A percentile compares a stretch with the other conserved stretches of the same genome.
phyloP scores from a whole-genome alignment of 352 stramenopile genomes.

The Peronosclerospora sorghi region DNA sequence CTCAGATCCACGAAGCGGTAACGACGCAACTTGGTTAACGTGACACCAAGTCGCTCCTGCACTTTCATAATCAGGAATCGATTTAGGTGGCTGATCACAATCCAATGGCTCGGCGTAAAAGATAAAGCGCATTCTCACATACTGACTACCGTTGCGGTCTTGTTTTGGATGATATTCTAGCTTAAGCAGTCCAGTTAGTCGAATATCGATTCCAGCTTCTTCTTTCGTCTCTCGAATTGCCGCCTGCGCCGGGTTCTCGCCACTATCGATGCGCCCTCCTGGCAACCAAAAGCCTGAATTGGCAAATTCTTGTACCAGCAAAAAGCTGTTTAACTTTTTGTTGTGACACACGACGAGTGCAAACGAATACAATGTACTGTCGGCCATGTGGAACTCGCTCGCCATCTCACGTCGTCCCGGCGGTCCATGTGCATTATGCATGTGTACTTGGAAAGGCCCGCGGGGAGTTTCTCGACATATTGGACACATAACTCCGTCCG shows the following conservation, averaged over 20 bases:
- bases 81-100: conserved; percentile 70
- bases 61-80: conserved; percentile 83
- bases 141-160: conserved; percentile 51
- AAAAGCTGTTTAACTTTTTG: conserved; percentile 70
- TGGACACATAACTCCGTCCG: conserved; percentile 52
- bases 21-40: conserved; percentile 48
- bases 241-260: conserved; percentile 61
- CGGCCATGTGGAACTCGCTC: conserved; percentile 73
- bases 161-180: conserved; percentile 81
- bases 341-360: conserved; percentile 79
- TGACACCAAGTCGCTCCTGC: conserved; percentile 68
- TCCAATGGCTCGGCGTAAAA: conserved; percentile 74
- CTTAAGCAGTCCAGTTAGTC: conserved; percentile 66
- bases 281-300: conserved; percentile 81
- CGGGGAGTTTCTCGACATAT: conserved; percentile 58
- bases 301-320: conserved; percentile 81
- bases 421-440: conserved; percentile 77
- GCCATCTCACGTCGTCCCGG: conserved; percentile 65
- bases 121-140: conserved; percentile 82
- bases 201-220: conserved; percentile 73
- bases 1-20: conserved; percentile 65
- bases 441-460: conserved; percentile 73
- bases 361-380: conserved; percentile 71
- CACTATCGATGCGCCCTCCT: conserved; percentile 63
- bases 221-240: conserved; percentile 83